These are phyloP conservation scores for Neurospora intermedia DNA, from an alignment of 495 filamentous ascomycete species.

Conservation along the genomic window DNA sequence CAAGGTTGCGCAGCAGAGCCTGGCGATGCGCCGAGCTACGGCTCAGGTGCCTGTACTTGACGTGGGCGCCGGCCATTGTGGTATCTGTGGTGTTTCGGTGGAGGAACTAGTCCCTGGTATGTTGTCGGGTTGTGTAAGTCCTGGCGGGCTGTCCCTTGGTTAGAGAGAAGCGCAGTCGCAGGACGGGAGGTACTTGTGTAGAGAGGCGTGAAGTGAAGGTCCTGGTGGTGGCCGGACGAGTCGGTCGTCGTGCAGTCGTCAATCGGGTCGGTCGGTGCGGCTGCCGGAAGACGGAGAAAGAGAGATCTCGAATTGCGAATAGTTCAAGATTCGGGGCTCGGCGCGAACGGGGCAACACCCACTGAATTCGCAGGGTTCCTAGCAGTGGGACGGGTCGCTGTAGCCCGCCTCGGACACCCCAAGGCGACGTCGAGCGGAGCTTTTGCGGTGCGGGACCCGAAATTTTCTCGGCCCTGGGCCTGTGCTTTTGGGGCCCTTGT, in stretches of 20 bases:
- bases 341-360: neutral
- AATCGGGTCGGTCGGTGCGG: neutral
- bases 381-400: neutral
- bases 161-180: neutral
- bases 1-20: conserved; percentile 89
- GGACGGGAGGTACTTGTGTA: neutral
- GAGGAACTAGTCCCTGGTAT: conserved; percentile 8
- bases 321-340: neutral
- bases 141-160: neutral
- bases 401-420: neutral
- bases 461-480: neutral
- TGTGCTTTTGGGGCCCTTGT: neutral
- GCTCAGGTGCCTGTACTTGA: conserved; percentile 78
- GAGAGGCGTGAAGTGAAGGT: neutral
- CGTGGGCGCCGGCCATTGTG: conserved; percentile 70
- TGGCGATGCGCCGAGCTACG: conserved; percentile 78
- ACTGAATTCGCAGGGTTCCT: neutral
- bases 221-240: neutral
- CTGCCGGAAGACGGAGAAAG: neutral
- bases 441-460: neutral
- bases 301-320: neutral
- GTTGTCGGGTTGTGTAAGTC: neutral
- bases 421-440: neutral
- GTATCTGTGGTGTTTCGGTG: conserved; percentile 5
- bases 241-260: neutral